Conservation (phyloP, 257 asterid species). For the Solanum dulcamara region DNA sequence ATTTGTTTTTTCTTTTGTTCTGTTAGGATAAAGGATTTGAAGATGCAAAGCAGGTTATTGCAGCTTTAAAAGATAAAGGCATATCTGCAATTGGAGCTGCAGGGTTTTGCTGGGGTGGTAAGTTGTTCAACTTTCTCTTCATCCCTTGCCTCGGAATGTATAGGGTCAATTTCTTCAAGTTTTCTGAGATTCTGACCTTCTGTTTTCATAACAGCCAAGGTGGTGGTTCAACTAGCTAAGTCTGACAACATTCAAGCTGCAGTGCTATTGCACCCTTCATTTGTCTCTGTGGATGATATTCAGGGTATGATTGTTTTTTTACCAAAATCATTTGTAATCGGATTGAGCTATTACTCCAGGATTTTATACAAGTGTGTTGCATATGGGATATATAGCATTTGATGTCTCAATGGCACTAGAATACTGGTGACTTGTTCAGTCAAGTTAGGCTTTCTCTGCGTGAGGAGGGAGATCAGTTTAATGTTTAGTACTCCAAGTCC, state of each 20-base stretch:
- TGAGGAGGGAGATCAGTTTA: background rate
- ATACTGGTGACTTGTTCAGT: background rate
- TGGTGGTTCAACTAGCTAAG: constrained; percentile 33
- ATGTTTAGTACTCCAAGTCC: background rate
- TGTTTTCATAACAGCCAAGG: constrained; percentile 35
- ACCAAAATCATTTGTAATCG: background rate
- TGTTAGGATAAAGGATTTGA: constrained; percentile 19
- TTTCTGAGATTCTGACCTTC: background rate
- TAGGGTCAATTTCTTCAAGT: background rate
- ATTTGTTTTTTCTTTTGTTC: background rate
- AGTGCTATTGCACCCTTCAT: constrained; percentile 44
- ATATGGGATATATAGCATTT: background rate
- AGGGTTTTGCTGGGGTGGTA: constrained; percentile 38
- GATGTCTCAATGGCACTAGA: background rate
- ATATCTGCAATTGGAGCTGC: constrained; percentile 26
- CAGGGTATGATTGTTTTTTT: constrained; percentile 22
- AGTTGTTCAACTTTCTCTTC: background rate
- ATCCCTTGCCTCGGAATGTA: background rate
- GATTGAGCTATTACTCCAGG: background rate
- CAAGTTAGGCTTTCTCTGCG: background rate
- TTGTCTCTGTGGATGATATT: constrained; percentile 38
- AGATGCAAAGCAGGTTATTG: constrained; percentile 17
- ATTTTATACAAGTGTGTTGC: background rate
- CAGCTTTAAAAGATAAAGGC: constrained; percentile 16
- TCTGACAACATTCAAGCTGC: constrained; percentile 39